These are phyloP conservation scores for Clitocybe nebularis DNA, from an alignment of 1,284 basidiomycete species.

Conservation along the genomic window DNA sequence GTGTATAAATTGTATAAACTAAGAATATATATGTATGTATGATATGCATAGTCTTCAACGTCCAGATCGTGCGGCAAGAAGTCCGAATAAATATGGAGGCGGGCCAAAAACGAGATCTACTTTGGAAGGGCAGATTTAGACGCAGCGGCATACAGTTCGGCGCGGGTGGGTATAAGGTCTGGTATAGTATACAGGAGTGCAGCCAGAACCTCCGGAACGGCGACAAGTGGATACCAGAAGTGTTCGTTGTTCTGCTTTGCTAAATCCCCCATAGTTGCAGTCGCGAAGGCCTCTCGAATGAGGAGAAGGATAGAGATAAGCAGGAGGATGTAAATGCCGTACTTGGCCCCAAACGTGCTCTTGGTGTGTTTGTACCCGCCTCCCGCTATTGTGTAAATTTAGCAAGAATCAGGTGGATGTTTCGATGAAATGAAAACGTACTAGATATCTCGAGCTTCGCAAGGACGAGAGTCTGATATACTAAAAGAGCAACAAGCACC, in stretches of 20 bases:
- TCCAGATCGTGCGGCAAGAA: too few species aligned
- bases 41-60: too few species aligned
- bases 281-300: constrained; percentile 35
- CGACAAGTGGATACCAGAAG: constrained; percentile 42
- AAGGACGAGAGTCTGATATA: constrained; percentile 32
- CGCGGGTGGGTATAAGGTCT: constrained; percentile 34
- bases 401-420: too few species aligned
- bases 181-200: constrained; percentile 35
- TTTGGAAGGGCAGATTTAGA: too few species aligned
- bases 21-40: neutral
- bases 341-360: constrained; percentile 20
- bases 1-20: neutral
- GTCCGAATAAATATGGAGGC: too few species aligned
- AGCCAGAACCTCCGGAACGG: constrained; percentile 38
- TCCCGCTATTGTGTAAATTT: neutral
- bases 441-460: constrained; percentile 19
- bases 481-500: constrained; percentile 36
- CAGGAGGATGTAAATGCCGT: constrained; percentile 31
- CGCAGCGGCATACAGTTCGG: too few species aligned
- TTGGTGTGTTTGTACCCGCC: constrained; percentile 7
- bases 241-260: constrained; percentile 32
- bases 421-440: constrained; percentile 9
- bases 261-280: constrained; percentile 26
- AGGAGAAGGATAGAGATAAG: constrained; percentile 34
- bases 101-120: too few species aligned